Conservation (phyloP, 345 rosid genomes). For the Boechera retrofracta region DNA sequence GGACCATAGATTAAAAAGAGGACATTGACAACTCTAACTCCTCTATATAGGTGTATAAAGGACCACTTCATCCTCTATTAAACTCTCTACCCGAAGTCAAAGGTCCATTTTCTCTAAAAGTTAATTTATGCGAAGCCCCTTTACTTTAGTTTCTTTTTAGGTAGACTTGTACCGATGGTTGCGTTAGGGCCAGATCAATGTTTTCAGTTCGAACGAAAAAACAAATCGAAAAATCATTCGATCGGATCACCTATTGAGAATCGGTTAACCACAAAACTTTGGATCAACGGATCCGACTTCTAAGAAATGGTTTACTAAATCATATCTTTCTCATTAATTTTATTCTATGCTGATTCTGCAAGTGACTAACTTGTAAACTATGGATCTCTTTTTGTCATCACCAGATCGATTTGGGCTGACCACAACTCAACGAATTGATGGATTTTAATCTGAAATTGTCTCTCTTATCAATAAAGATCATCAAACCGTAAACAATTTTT, state of each 20-base stretch:
- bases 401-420: not conserved
- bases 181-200: not conserved
- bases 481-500: not conserved
- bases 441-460: not conserved
- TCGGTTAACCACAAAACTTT: not conserved
- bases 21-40: conserved; percentile 32
- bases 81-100: conserved; percentile 13
- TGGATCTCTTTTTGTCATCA: not conserved
- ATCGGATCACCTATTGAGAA: not conserved
- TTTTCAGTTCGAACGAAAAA: not conserved
- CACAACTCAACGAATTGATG: not conserved
- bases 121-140: conserved; percentile 17
- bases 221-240: not conserved
- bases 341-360: too few species aligned
- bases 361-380: not conserved
- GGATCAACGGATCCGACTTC: too few species aligned
- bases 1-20: conserved; percentile 37
- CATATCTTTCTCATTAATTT: not conserved
- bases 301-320: too few species aligned
- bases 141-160: conserved; percentile 22
- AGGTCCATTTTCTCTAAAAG: conserved; percentile 31
- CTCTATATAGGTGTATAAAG: conserved; percentile 15
- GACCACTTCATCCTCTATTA: conserved; percentile 29
- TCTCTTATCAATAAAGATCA: not conserved
- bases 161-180: conserved; percentile 6